These are phyloP conservation scores for Strobilomyces dryophilus DNA, from an alignment of 768 basidiomycete genomes.

Conservation along the genomic window DNA sequence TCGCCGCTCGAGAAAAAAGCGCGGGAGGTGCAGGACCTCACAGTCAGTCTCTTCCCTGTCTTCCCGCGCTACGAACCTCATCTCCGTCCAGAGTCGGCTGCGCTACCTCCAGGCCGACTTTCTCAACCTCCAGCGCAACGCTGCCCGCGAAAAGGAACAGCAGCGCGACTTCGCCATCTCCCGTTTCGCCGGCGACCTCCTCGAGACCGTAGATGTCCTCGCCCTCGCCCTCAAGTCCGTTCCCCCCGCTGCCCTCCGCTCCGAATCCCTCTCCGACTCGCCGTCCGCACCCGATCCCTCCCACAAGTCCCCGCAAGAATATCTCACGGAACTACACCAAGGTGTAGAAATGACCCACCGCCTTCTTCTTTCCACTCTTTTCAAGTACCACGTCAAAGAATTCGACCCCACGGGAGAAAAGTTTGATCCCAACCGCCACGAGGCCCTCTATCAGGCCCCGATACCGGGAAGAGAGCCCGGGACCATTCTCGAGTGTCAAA, in stretches of 20 bases:
- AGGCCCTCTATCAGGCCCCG: conserved; percentile 92
- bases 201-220: conserved; percentile 89
- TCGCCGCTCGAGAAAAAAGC: conserved; percentile 72
- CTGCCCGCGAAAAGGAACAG: conserved; percentile 87
- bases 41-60: conserved; percentile 45
- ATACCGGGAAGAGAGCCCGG: conserved; percentile 88
- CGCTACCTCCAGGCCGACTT: conserved; percentile 95
- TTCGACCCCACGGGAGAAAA: conserved; percentile 90
- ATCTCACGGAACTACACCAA: conserved; percentile 68
- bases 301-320: conserved; percentile 50
- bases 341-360: conserved; percentile 94
- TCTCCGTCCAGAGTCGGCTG: conserved; percentile 63
- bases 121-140: conserved; percentile 89
- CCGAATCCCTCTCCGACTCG: conserved; percentile 25
- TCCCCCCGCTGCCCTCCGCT: conserved; percentile 44
- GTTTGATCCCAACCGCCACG: conserved; percentile 94
- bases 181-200: conserved; percentile 84
- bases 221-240: conserved; percentile 79
- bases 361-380: conserved; percentile 82
- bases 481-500: conserved; percentile 86
- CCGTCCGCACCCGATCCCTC: conserved; percentile 29
- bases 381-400: conserved; percentile 86
- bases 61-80: conserved; percentile 3
- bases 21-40: conserved; percentile 77
- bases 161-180: conserved; percentile 92